Percentiles rank a stretch among this genome's conserved stretches.
These are phyloP conservation scores for Cyclostephanos invisitatus DNA, from an alignment of 108 stramenopile genomes.

Conservation along the genomic window DNA sequence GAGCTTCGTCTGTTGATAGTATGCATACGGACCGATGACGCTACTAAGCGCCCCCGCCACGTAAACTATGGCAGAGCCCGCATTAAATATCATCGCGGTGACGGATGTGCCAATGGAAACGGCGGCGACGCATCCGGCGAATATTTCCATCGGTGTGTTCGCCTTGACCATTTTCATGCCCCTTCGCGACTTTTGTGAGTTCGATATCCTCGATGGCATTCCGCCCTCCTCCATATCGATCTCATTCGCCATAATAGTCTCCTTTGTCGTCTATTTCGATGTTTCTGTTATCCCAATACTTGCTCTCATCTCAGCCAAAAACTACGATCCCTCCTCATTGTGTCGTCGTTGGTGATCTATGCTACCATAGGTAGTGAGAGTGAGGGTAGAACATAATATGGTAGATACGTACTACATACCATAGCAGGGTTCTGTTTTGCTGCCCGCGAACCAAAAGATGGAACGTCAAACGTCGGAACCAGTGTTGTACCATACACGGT, in stretches of 20 bases:
- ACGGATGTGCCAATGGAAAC: slow-evolving; percentile 53
- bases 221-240: slow-evolving; percentile 5
- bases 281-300: too few species aligned
- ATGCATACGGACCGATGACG: slow-evolving; percentile 66
- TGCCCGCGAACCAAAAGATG: too few species aligned
- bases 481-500: too few species aligned
- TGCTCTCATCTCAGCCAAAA: too few species aligned
- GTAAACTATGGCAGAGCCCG: slow-evolving; percentile 38
- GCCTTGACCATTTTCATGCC: slow-evolving; percentile 54
- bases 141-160: slow-evolving; percentile 61
- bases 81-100: slow-evolving; percentile 62
- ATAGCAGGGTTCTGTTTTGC: too few species aligned
- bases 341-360: too few species aligned
- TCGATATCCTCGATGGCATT: not conserved
- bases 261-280: too few species aligned
- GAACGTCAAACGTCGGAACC: too few species aligned
- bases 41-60: slow-evolving; percentile 61
- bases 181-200: not conserved
- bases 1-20: slow-evolving; percentile 76
- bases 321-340: too few species aligned
- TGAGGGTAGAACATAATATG: too few species aligned
- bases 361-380: too few species aligned
- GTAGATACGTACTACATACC: too few species aligned
- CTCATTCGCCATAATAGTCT: slow-evolving; percentile 9
- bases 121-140: slow-evolving; percentile 51